These are phyloP conservation scores for Leccinum fibrillosum DNA, from an alignment of 768 basidiomycete genomes.

Conservation along the genomic window DNA sequence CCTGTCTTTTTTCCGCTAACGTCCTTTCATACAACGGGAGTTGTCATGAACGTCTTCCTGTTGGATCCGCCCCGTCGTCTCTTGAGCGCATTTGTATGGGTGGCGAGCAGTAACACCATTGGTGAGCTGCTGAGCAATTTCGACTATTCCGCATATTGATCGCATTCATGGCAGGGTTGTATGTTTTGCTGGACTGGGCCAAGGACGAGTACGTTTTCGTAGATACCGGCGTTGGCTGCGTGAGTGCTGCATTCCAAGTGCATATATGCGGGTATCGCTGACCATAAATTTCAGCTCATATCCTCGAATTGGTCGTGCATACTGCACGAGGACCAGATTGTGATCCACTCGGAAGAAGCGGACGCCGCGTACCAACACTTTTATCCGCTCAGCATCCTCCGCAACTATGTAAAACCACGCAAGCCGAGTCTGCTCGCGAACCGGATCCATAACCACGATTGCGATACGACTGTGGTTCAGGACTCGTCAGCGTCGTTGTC, in stretches of 20 bases:
- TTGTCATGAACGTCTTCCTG: constrained; percentile 77
- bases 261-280: neutral
- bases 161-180: constrained; percentile 48
- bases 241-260: constrained; percentile 35
- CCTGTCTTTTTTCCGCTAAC: constrained; percentile 52
- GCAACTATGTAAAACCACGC: constrained; percentile 26
- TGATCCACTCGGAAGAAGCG: constrained; percentile 71
- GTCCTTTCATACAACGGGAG: constrained; percentile 59
- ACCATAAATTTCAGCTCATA: constrained; percentile 40
- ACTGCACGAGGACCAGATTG: constrained; percentile 60
- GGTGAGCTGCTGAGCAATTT: constrained; percentile 14
- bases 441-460: constrained; percentile 6
- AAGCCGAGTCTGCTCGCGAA: constrained; percentile 18
- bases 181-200: constrained; percentile 64
- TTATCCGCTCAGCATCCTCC: constrained; percentile 49
- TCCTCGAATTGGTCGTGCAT: constrained; percentile 81
- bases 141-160: neutral
- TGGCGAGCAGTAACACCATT: constrained; percentile 40
- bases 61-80: constrained; percentile 61
- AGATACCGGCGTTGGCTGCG: constrained; percentile 71
- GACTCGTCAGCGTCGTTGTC: neutral
- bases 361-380: constrained; percentile 66
- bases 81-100: constrained; percentile 70
- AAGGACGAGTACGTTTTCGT: constrained; percentile 66
- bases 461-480: constrained; percentile 1